Evolutionary conservation across 345 rosid species (phyloP).

Genomic region (Arabidopsis suecica): DNA sequence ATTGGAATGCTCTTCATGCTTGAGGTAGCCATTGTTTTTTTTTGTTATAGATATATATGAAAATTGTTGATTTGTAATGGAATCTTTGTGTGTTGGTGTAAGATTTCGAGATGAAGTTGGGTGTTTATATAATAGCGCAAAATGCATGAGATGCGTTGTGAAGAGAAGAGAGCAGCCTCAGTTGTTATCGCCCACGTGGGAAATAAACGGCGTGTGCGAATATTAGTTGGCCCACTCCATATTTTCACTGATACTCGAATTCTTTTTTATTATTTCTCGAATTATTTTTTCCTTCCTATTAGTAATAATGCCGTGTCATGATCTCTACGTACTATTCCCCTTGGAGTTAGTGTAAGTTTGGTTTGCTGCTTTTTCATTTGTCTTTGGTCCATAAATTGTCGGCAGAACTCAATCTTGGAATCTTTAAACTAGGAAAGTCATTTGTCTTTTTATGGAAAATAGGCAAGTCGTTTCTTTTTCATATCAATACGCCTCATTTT

Average conservation of each 20-base stretch:
- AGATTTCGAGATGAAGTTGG: constrained; percentile 30
- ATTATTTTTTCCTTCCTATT: neutral
- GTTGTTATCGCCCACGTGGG: constrained; percentile 31
- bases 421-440: neutral
- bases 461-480: too few relatives aligned
- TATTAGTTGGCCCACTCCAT: constrained; percentile 27
- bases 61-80: neutral
- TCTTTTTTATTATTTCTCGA: neutral
- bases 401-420: constrained; percentile 15
- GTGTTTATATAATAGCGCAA: constrained; percentile 41
- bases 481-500: too few relatives aligned
- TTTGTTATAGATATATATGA: neutral
- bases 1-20: constrained; percentile 37
- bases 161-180: constrained; percentile 28
- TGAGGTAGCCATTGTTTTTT: constrained; percentile 43
- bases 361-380: constrained; percentile 19
- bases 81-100: constrained; percentile 18
- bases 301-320: neutral
- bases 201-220: constrained; percentile 29
- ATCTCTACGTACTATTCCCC: neutral
- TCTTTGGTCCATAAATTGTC: constrained; percentile 16
- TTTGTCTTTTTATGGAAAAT: neutral
- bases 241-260: neutral
- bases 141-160: constrained; percentile 37
- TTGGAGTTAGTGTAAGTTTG: constrained; percentile 21